Evolutionary conservation across 1,139 yeast genomes (phyloP).

Genomic region (Magnusiomyces suaveolens): DNA sequence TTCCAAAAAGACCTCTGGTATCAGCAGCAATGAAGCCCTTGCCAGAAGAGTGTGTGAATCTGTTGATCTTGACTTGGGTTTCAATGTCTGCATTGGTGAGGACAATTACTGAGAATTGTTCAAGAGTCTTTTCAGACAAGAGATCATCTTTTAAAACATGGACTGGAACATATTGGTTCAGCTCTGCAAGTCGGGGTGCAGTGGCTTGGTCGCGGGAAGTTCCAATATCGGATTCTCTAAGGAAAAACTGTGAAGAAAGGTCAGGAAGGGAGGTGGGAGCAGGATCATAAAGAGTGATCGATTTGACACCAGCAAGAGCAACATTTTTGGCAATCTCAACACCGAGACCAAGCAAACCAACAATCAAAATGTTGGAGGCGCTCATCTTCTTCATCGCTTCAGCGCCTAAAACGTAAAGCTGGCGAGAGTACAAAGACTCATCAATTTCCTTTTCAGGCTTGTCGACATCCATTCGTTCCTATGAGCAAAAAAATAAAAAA

Average conservation of each 20-base stretch:
- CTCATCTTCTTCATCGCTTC: conserved; percentile 99
- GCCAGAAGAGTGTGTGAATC: conserved; percentile 59
- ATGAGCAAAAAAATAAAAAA: neutral
- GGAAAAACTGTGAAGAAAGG: conserved; percentile 81
- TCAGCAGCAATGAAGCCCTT: conserved; percentile 78
- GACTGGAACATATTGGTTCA: conserved; percentile 84
- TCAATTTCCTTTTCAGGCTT: conserved; percentile 15
- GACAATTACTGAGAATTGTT: conserved; percentile 69
- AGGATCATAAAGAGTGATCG: conserved; percentile 82
- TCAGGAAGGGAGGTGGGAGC: conserved; percentile 55
- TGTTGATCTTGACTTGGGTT: conserved; percentile 66
- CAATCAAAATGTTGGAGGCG: conserved; percentile 72
- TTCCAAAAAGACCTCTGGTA: conserved; percentile 80
- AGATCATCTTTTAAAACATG: conserved; percentile 45
- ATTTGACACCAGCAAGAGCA: conserved; percentile 94
- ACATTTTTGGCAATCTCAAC: conserved; percentile 93
- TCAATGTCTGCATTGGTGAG: conserved; percentile 68
- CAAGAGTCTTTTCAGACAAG: conserved; percentile 36
- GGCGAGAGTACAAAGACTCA: conserved; percentile 15
- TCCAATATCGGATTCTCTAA: conserved; percentile 63
- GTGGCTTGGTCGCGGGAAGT: conserved; percentile 66
- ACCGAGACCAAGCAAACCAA: conserved; percentile 88
- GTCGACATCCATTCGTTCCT: conserved; percentile 15
- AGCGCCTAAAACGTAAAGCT: conserved; percentile 67
- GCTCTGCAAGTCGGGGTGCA: conserved; percentile 58